Percentiles rank a stretch among this genome's conserved stretches.
Evolutionary conservation across 192 early-diverging fungal species (phyloP).

Genomic region (Tieghemiomyces parasiticus): DNA sequence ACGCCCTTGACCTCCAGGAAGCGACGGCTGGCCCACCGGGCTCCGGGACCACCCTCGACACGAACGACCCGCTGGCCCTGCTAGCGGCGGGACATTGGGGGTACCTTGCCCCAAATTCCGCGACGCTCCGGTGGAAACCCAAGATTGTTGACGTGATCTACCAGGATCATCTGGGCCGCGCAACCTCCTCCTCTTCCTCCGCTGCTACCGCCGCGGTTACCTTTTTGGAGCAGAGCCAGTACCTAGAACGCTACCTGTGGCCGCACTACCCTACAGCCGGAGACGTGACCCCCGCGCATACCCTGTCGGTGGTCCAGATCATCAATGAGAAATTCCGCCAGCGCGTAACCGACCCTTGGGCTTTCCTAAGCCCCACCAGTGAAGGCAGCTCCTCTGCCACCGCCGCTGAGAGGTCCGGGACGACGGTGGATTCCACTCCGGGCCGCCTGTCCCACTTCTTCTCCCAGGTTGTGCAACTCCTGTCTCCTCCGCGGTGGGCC

Average conservation of each 20-base stretch:
- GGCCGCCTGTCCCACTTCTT: slow-evolving; percentile 49
- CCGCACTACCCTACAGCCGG: slow-evolving; percentile 34
- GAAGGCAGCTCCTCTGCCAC: slow-evolving; percentile 19
- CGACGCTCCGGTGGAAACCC: slow-evolving; percentile 23
- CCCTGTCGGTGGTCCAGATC: slow-evolving; percentile 69
- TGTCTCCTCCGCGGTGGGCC: slow-evolving; percentile 17
- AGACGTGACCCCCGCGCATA: slow-evolving; percentile 27
- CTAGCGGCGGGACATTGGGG: slow-evolving; percentile 10
- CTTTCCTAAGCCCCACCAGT: slow-evolving; percentile 15
- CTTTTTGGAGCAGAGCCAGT: slow-evolving; percentile 61
- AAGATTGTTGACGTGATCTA: slow-evolving; percentile 44
- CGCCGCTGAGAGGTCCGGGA: too few species aligned
- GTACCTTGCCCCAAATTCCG: too few species aligned
- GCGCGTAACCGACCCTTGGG: slow-evolving; percentile 23
- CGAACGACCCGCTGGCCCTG: not conserved
- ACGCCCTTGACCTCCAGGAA: not conserved
- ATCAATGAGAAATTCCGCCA: slow-evolving; percentile 85
- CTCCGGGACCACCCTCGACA: not conserved
- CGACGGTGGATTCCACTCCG: too few species aligned
- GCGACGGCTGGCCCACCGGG: too few species aligned
- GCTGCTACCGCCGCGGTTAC: slow-evolving; percentile 42
- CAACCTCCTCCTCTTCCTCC: slow-evolving; percentile 34
- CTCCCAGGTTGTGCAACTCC: slow-evolving; percentile 28
- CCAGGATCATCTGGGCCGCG: slow-evolving; percentile 33
- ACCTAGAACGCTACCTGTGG: slow-evolving; percentile 79